Conservation (phyloP, 2,329 filamentous ascomycete genomes). For the Balansia obtecta region DNA sequence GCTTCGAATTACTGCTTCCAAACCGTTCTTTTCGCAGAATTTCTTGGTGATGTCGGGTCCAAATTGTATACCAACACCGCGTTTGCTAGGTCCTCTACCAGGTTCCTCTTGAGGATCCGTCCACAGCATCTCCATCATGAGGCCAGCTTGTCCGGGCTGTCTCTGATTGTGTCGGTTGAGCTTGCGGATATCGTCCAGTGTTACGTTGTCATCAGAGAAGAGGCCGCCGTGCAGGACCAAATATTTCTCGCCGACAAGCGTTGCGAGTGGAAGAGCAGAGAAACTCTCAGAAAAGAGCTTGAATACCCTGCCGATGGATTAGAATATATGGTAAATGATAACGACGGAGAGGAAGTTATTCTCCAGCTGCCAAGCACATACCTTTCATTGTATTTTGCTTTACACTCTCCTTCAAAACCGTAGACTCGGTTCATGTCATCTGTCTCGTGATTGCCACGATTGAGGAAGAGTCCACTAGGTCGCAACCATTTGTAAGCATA, state of each 20-base stretch:
- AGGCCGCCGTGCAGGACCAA: conserved; percentile 88
- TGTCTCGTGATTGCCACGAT: conserved; percentile 96
- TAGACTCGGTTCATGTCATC: conserved; percentile 99
- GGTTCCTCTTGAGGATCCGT: conserved; percentile 83
- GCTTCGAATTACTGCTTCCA: conserved; percentile 90
- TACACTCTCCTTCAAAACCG: conserved; percentile 96
- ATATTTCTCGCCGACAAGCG: conserved; percentile 80
- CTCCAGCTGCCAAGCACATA: conserved; percentile 1
- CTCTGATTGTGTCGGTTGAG: conserved; percentile 81
- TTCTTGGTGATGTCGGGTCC: conserved; percentile 91
- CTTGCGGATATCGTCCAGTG: conserved; percentile 86
- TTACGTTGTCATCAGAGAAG: conserved; percentile 89
- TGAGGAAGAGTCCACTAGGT: conserved; percentile 81
- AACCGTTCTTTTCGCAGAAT: conserved; percentile 91
- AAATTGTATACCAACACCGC: conserved; percentile 92
- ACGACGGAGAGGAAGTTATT: background rate
- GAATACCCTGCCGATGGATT: conserved; percentile 50
- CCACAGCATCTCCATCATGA: conserved; percentile 99
- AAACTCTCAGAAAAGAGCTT: conserved; percentile 98
- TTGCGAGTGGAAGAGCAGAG: conserved; percentile 84
- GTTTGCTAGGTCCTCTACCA: conserved; percentile 87
- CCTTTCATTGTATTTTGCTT: conserved; percentile 91
- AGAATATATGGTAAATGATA: background rate
- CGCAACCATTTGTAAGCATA: conserved; percentile 97
- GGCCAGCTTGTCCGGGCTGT: conserved; percentile 80